Percentiles rank a stretch among this genome's conserved stretches.
These are phyloP conservation scores for Rhododendron simsii DNA, from an alignment of 148 eudicot genomes.

Conservation along the genomic window DNA sequence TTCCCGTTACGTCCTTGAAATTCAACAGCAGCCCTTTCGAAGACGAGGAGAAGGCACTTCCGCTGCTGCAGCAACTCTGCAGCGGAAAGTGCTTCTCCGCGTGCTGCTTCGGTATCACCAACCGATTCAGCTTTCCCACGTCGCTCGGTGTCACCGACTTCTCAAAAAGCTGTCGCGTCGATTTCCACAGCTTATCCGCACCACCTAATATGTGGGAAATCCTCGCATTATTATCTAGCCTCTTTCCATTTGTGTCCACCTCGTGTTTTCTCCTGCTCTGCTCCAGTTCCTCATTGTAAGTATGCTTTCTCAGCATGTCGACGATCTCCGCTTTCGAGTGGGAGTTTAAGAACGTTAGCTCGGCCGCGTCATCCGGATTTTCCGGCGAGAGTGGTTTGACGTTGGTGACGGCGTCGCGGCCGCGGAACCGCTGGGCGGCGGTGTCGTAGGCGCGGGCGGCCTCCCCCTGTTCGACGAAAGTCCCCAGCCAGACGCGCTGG, in stretches of 20 bases:
- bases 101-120: constrained; percentile 84
- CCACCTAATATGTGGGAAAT: neutral
- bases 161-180: constrained; percentile 58
- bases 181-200: neutral
- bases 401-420: constrained; percentile 85
- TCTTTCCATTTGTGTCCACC: neutral
- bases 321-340: constrained; percentile 69
- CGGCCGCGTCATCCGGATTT: constrained; percentile 21
- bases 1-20: constrained; percentile 57
- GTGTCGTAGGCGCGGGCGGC: constrained; percentile 82
- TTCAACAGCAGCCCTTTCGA: constrained; percentile 66
- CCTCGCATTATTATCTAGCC: neutral
- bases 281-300: constrained; percentile 67
- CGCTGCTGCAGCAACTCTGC: neutral
- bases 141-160: constrained; percentile 83
- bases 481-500: constrained; percentile 91
- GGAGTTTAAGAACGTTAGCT: constrained; percentile 38
- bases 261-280: constrained; percentile 36
- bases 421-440: constrained; percentile 85
- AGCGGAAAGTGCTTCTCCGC: constrained; percentile 85
- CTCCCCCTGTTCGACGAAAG: constrained; percentile 78
- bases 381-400: constrained; percentile 41
- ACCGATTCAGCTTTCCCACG: constrained; percentile 74
- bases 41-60: neutral
- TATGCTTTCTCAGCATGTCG: constrained; percentile 76